Evolutionary conservation across 108 stramenopile species (phyloP).

Genomic region (Skeletonema costatum): DNA sequence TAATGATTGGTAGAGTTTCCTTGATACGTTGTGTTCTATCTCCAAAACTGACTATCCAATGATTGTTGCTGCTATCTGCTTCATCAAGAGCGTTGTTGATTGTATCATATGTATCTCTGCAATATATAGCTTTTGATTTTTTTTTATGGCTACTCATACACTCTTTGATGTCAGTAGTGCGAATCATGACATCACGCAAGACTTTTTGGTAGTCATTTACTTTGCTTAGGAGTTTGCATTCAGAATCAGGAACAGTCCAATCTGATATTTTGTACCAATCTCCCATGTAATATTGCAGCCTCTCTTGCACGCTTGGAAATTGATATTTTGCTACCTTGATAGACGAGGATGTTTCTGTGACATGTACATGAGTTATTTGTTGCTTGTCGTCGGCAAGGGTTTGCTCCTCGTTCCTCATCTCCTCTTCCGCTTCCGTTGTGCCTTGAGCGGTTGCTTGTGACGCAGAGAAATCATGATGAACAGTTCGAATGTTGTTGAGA

Average conservation of each 20-base stretch:
- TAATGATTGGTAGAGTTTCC: too few relatives aligned
- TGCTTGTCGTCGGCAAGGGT: too few relatives aligned
- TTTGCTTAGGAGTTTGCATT: not conserved
- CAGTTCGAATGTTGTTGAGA: too few relatives aligned
- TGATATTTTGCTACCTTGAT: not conserved
- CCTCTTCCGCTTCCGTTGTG: too few relatives aligned
- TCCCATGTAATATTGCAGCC: conserved; percentile 4
- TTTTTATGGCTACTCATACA: not conserved
- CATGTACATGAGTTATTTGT: conserved; percentile 39
- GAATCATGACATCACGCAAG: not conserved
- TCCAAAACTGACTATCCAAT: too few relatives aligned
- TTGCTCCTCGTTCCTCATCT: too few relatives aligned
- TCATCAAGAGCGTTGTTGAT: too few relatives aligned
- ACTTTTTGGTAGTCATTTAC: not conserved
- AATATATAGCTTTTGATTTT: not conserved
- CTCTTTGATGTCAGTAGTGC: not conserved
- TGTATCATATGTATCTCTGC: too few relatives aligned
- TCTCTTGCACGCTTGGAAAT: conserved; percentile 2
- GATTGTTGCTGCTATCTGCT: too few relatives aligned
- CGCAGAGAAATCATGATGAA: too few relatives aligned
- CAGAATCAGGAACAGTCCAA: not conserved
- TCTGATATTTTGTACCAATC: not conserved
- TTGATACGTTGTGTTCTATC: too few relatives aligned
- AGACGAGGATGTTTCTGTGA: conserved; percentile 46
- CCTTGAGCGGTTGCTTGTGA: too few relatives aligned